These are phyloP conservation scores for Pythium scleroteichum DNA, from an alignment of 352 stramenopile genomes.

Conservation along the genomic window DNA sequence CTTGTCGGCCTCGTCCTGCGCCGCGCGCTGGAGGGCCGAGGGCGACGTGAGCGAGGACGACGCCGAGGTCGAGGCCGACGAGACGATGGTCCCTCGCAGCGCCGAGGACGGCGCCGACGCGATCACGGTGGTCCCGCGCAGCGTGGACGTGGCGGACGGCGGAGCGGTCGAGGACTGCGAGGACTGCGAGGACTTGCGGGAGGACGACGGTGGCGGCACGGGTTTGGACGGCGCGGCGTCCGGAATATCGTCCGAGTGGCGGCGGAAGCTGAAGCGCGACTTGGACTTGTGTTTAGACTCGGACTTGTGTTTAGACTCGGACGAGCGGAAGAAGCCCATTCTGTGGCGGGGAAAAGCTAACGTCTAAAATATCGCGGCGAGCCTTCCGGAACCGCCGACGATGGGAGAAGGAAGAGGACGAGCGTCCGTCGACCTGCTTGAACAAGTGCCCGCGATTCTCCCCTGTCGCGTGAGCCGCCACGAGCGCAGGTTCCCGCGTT, in stretches of 20 bases:
- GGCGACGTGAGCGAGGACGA: conserved; percentile 63
- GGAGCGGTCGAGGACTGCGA: background rate
- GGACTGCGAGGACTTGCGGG: conserved; percentile 5
- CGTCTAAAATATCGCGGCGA: too few relatives aligned
- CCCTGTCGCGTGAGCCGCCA: too few relatives aligned
- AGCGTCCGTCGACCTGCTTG: too few relatives aligned
- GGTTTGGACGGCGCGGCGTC: conserved; percentile 14
- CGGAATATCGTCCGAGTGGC: conserved; percentile 43
- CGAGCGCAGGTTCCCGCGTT: too few relatives aligned
- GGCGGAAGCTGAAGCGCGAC: conserved; percentile 70
- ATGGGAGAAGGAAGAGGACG: too few relatives aligned
- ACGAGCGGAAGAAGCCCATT: conserved; percentile 68
- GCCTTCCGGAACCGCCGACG: too few relatives aligned
- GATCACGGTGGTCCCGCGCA: too few relatives aligned
- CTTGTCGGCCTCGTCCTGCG: conserved; percentile 27
- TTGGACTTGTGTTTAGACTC: conserved; percentile 46
- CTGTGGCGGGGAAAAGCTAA: too few relatives aligned
- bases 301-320: conserved; percentile 43
- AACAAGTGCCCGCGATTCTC: too few relatives aligned
- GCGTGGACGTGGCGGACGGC: background rate
- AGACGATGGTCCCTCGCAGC: conserved; percentile 25
- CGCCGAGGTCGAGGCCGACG: conserved; percentile 31
- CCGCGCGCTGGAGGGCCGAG: conserved; percentile 35
- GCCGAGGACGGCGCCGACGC: background rate
- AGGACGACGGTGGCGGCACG: background rate